Evolutionary conservation across 345 rosid species (phyloP), one percentile per base, ranked within the genome.

Genomic region (Clausena lansium): DNA sequence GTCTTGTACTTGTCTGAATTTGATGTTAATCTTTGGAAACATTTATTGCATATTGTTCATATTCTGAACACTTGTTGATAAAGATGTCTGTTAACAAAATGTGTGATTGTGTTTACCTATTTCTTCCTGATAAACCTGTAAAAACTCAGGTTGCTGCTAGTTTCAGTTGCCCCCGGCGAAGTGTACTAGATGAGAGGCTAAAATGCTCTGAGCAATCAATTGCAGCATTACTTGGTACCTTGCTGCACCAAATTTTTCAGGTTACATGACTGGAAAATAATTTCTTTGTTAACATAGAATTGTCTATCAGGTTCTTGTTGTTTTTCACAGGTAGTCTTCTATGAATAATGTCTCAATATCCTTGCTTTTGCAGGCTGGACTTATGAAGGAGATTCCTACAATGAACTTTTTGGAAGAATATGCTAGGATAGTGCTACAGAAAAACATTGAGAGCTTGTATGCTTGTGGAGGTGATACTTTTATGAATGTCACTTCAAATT

Each of bases 231-330:
- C 83, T 89, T 77, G 98, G 99, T 73, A 96, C 95, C 84, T 83
- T 96, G 94, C 86, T 92, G 80, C 98, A 94, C 86, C 97, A 96
- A 86, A 78, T 94, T 83, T 96, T 92, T 87, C 97, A 95, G 98
- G 99, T 95, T 73, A 81, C 71, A 68, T 71, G 33, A 70, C 66
- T 27, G 67, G 22, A 50, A 32, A 75, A 70, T 71, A 41, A 67
- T 33, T 71, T 52, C 65, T 62, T 19, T 11, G 17, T 22, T 74
- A 9, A 25, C 52, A 28, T 73, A 33, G 41, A 62, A 60, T 78
- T 65, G 50, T 59, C 71, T 39, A 3, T 33, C 17, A 38, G n/a
- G 13, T 41, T 59, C n/a, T 33, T 13, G n/a, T 32, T 78, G 64
- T 77, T 58, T 67, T 66, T 54, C 65, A 76, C 10, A 70, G 65